Evolutionary conservation across 2,329 filamentous ascomycete genomes (phyloP), one percentile per base, ranked within the genome.

Genomic region (Myriangium duriaei): DNA sequence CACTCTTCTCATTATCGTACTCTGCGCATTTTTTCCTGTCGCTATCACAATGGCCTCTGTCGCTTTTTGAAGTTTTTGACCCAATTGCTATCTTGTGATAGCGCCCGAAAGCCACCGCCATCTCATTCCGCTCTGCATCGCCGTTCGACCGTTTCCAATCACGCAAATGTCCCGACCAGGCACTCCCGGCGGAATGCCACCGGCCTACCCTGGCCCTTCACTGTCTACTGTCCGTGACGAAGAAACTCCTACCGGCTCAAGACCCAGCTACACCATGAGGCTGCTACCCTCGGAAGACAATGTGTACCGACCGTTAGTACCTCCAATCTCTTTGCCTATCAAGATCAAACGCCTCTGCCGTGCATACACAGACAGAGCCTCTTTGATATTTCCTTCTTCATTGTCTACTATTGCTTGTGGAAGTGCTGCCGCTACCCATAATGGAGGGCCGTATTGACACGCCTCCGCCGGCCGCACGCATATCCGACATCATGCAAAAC

Each of bases 251-350:
- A 52, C 54, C 19, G 52, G 50, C 21, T 28, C 36, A 40, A 58
- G 58, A 48, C 55, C 59, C 50, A 60, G 60, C 40, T 57, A 63
- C 39, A 64, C 62, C 32, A 67, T 69, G 65, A 63, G 65, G 42
- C 55, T 69, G 51, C 58, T 69, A 56, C 65, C 64, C 45, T 60
- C 61, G 29, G 63, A 67, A 37, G 60, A 64, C 33, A 52, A 50
- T 45, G 54, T 53, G 47, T 62, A 63, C 49, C 54, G 57, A 49
- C 52, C 56, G 61, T 59, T 57, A 60, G 57, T 65, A 56, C 41
- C 53, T 53, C 49, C 51, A 52, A 31, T 53, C 29, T 55, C 53
- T 41, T 37, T 47, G 32, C 42, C 47, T 26, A 51, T 32, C 28
- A 41, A 31, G 17, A 19, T 12, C 9, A 14, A 41, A 35, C 32